These are phyloP conservation scores for Fragilaria crotonensis DNA, from an alignment of 108 stramenopile species.

Conservation along the genomic window DNA sequence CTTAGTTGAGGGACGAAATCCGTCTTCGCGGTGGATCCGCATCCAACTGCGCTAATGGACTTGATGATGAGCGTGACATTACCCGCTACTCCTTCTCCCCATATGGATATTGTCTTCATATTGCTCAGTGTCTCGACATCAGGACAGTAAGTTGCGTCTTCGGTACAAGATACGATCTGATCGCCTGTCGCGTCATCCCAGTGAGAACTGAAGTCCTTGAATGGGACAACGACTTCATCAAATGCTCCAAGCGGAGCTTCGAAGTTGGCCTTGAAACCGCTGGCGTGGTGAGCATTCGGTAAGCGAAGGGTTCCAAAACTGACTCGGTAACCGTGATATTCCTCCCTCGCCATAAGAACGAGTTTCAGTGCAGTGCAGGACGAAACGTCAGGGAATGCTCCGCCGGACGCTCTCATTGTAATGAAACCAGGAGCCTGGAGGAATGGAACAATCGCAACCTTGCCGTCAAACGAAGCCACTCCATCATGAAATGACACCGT, in stretches of 20 bases:
- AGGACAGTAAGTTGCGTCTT: slow-evolving; percentile 33
- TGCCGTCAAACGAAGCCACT: slow-evolving; percentile 28
- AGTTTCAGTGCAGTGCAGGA: slow-evolving; percentile 17
- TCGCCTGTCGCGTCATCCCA: slow-evolving; percentile 33
- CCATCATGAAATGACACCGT: slow-evolving; percentile 20
- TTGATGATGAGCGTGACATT: slow-evolving; percentile 23
- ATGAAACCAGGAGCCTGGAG: slow-evolving; percentile 46
- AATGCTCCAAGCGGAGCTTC: background rate
- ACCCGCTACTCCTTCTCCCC: slow-evolving; percentile 48
- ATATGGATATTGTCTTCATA: slow-evolving; percentile 37
- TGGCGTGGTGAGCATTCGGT: background rate
- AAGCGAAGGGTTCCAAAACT: background rate
- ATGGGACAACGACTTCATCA: background rate
- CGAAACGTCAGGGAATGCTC: slow-evolving; percentile 32
- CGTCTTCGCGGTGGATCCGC: background rate
- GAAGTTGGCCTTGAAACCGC: background rate
- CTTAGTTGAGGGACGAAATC: no score
- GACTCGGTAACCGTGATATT: background rate
- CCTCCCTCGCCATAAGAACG: background rate
- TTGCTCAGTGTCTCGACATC: slow-evolving; percentile 16
- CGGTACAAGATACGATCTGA: slow-evolving; percentile 17
- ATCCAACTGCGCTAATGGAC: slow-evolving; percentile 27
- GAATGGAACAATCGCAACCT: slow-evolving; percentile 28
- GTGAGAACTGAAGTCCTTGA: background rate
- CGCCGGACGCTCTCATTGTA: slow-evolving; percentile 7